Base-by-base conservation (phyloP, 2,329 filamentous ascomycete genomes). In the Emmonsiellopsis sp. region DNA sequence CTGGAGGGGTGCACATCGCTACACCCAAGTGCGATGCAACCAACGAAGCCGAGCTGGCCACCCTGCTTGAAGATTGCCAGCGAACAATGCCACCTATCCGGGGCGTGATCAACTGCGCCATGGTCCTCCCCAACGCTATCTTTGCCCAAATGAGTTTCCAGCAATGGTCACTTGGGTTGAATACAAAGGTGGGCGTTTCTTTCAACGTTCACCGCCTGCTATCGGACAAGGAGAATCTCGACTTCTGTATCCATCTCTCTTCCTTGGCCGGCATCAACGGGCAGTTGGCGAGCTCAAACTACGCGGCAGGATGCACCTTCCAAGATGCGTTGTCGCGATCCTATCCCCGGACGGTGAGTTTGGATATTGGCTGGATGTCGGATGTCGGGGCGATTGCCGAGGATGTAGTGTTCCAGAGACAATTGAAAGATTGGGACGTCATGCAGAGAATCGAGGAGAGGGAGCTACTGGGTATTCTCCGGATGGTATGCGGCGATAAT, bases 211-310 rank as follows among this genome's bases (percentile, higher is more conserved):
- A 71, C 47, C 7, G 14, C 1, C 53, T 57, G 5, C 58, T 68
- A 1, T 62, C 63, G 27, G 45, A 48, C 36, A 36, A 17, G 3
- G 39, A 34, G 2, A 60, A 61, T 3, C 59, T 75, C 6, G 70
- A 73, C 55, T 75, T 74, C 60, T 74, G 74, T 58, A 57, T 75
- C 36, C 56, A 69, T 11, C 56, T 73, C 5, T 72, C 70, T 1
- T 74, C 71, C 0, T 53, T 67, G 0, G 58, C 63, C 8, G 66
- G 67, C 13, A 59, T 68, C 5, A 54, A 71, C 51, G 63, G 65
- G 31, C 59, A 61, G 43, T 47, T 58, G 50, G 61, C 58, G 48
- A 56, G 68, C 42, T 63, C 65, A 1, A 66, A 62, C 21, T 73
- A 74, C 48, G 64, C 66, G 11, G 65, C 67, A 6, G 70, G 63